phyloP scores from a whole-genome alignment of 768 basidiomycete genomes.

The Pulveroboletus sp. region DNA sequence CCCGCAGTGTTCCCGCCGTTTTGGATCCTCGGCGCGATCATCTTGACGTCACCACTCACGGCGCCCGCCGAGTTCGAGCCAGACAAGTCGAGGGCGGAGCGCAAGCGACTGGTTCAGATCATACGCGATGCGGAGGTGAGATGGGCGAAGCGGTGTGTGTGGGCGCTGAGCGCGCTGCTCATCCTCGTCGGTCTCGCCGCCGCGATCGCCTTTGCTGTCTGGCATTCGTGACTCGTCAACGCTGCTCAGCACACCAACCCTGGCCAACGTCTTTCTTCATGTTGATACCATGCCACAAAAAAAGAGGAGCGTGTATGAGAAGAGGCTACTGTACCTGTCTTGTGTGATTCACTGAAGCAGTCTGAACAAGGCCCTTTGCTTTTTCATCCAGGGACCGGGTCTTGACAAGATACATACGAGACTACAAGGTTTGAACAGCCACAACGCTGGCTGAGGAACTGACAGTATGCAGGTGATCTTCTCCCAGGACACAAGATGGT shows the following conservation, averaged over 20 bases:
- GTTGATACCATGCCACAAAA: too few relatives aligned
- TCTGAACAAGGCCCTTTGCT: too few relatives aligned
- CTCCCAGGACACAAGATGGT: too few relatives aligned
- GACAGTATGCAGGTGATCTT: too few relatives aligned
- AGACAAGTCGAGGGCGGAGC: conserved; percentile 36
- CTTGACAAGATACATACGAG: too few relatives aligned
- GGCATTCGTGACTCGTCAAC: not conserved
- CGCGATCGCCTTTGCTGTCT: not conserved
- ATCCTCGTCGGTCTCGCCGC: not conserved
- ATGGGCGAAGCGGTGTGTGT: conserved; percentile 39
- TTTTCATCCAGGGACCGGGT: too few relatives aligned
- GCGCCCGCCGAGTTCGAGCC: conserved; percentile 29
- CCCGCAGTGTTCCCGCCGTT: conserved; percentile 45
- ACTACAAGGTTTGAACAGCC: too few relatives aligned
- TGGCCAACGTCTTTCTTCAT: not conserved
- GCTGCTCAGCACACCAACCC: not conserved
- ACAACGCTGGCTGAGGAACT: too few relatives aligned
- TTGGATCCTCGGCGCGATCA: conserved; percentile 42
- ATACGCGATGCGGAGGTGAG: conserved; percentile 37
- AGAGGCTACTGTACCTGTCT: too few relatives aligned
- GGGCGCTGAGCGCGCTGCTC: conserved; percentile 2
- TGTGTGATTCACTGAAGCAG: too few relatives aligned
- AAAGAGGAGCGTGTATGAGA: too few relatives aligned
- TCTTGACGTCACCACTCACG: conserved; percentile 39
- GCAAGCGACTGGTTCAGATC: conserved; percentile 26